Conservation (phyloP, 2,329 filamentous ascomycete species). For the Epichloe gansuensis region DNA sequence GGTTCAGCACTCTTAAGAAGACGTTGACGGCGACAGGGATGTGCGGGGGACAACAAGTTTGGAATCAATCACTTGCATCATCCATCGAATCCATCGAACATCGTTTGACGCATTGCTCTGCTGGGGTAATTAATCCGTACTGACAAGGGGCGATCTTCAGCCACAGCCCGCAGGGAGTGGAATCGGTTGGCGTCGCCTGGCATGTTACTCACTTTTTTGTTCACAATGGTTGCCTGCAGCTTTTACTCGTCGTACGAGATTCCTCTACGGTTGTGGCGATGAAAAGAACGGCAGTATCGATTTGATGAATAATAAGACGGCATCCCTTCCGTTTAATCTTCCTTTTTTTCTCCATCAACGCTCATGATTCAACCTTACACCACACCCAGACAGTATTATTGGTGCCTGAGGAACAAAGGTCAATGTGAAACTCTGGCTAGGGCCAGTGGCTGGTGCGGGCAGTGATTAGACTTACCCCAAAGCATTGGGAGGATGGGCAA, state of each 20-base stretch:
- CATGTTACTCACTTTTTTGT: neutral
- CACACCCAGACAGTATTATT: neutral
- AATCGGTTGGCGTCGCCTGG: neutral
- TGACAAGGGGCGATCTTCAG: neutral
- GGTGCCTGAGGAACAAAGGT: constrained; percentile 7
- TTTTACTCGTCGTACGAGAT: no score
- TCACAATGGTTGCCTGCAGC: neutral
- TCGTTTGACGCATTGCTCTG: neutral
- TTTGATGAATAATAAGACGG: no score
- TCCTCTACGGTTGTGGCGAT: no score
- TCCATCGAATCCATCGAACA: constrained; percentile 1
- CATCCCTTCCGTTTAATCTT: no score
- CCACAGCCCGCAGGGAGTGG: neutral
- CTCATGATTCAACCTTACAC: neutral
- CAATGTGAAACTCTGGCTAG: neutral
- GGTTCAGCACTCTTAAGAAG: neutral
- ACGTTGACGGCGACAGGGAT: neutral
- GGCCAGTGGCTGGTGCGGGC: neutral
- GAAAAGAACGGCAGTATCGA: no score
- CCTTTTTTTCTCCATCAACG: neutral
- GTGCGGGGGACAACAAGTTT: neutral
- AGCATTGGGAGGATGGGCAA: neutral
- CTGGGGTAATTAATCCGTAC: no score
- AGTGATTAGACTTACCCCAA: constrained; percentile 1
- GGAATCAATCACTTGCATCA: constrained; percentile 4